Conservation (phyloP, 2,329 filamentous ascomycete species). For the Aspergillus flavus region DNA sequence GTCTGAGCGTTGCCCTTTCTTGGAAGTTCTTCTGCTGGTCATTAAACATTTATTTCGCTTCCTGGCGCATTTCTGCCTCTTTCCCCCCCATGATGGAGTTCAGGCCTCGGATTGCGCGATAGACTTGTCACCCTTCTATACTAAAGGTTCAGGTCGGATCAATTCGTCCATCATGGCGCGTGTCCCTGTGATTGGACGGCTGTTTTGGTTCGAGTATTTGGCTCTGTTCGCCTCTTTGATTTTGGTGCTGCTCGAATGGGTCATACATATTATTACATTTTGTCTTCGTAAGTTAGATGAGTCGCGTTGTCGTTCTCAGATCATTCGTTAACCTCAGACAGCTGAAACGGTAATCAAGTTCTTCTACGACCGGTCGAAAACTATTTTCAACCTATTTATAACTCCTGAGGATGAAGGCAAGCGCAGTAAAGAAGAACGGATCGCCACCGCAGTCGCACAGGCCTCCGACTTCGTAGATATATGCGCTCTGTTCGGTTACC, state of each 20-base stretch:
- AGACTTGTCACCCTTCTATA: background rate
- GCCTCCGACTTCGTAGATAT: constrained; percentile 91
- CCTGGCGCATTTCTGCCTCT: background rate
- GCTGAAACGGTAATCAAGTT: constrained; percentile 78
- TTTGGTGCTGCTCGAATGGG: constrained; percentile 77
- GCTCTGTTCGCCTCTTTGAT: constrained; percentile 82
- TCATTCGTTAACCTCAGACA: constrained; percentile 40
- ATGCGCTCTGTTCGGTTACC: constrained; percentile 88
- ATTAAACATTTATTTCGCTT: background rate
- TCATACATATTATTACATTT: constrained; percentile 84
- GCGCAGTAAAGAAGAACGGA: constrained; percentile 67
- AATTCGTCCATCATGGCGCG: constrained; percentile 52
- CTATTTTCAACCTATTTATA: constrained; percentile 77
- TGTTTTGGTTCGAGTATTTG: constrained; percentile 75
- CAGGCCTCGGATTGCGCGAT: background rate
- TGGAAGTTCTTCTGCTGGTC: background rate
- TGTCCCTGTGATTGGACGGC: constrained; percentile 65
- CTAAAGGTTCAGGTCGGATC: background rate
- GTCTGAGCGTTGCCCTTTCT: constrained; percentile 8
- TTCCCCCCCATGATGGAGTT: background rate
- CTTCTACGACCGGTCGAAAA: constrained; percentile 79
- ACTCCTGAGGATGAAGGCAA: constrained; percentile 69
- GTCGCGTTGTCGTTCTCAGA: background rate
- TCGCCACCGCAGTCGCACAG: constrained; percentile 77
- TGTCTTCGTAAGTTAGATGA: constrained; percentile 69